Base-by-base conservation (phyloP, 1,284 basidiomycete species). In the Anthracocystis setariae region DNA sequence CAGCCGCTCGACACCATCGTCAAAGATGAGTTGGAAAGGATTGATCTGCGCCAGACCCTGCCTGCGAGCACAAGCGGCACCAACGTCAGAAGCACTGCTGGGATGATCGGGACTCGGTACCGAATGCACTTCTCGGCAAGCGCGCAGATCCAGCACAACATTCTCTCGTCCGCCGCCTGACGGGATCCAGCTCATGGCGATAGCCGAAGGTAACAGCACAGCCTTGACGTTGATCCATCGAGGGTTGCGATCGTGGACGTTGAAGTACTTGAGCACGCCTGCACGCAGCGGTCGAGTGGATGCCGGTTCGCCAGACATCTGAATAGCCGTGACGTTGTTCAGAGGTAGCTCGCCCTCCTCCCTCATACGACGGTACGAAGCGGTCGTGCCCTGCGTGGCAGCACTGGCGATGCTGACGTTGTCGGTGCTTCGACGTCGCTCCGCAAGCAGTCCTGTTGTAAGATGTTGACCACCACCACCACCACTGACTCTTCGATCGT, bases 101-200 rank as follows among this genome's bases (percentile, higher is more conserved):
- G 76, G 65, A 46, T 79, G 76, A 18, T 77, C 69, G 1, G 77
- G 69, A 38, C 72, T 64, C 5, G 77, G 73, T 2, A 80, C 72
- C 9, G 76, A 77, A 52, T 77, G 77, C 5, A 78, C 77, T 40
- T 80, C 77, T 23, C 74, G 55, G 49, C 78, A 80, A 17, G 69
- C 70, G 15, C 56, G 42, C 13, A 80, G 61, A 38, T 80, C 77
- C 17, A 80, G 51, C 0, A 77, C 69, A 1, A 78, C 67, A 46
- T 77, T 78, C 49, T 77, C 72, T 17, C 77, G 42, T 32, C 77
- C 77, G 5, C 77, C 77, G 12, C 75, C 77, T 8, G 49, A 21
- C 2, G 77, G 77, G 29, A 77, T 77, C 77, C 77, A 78, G 57
- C 77, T 78, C 65, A 78, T 73, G n/a, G 77, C 77, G 15, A 78